Base-by-base conservation (phyloP, 352 stramenopile genomes). In the Blastocystis sp. region DNA sequence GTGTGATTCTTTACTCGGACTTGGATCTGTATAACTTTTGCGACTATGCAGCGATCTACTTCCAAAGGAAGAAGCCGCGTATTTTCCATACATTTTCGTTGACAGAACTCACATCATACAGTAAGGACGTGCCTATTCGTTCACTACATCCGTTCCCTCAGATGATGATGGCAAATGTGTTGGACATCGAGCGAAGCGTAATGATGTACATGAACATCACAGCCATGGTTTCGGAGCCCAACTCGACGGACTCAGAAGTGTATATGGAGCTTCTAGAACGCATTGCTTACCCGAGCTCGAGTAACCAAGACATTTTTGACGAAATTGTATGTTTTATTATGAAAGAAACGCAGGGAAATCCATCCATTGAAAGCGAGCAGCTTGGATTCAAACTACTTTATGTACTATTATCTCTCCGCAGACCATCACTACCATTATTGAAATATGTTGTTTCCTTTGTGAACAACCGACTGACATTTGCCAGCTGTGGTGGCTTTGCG, bases 151-250 rank as follows among this genome's bases (percentile, higher is more conserved):
- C n/a, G 9, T 15, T 64, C 13, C 5, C 20, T 15, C 20, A 34
- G 37, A 20, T 66, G 56, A 20, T 23, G 18, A 53, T 68, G 73
- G 11, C 43, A n/a, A 43, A 34, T 34, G 73, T 84, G 26, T 55
- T 84, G 39, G 73, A 84, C 3, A 29, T 84, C 9, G 73, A 84
- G 39, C 18, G 73, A 29, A 68, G 68, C 29, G 53, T 84, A 11
- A 37, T 84, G n/a, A 84, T 84, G 47, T 84, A 18, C 47, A 84
- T 84, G 37, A 68, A 69, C n/a, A 64, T 84, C 34, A 61, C 54
- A 23, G 20, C 50, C 8, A 26, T 23, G 47, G 45, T 53, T 7
- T 34, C 50, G 4, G 73, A 50, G 13, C 11, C 20, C 37, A n/a
- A 37, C 29, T 61, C 39, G 1, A 26, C 20, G 20, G 43, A 39